Percentiles rank a stretch among this genome's conserved stretches.
Evolutionary conservation across 352 stramenopile genomes (phyloP).

Genomic region (Phytophthora podocarpi): DNA sequence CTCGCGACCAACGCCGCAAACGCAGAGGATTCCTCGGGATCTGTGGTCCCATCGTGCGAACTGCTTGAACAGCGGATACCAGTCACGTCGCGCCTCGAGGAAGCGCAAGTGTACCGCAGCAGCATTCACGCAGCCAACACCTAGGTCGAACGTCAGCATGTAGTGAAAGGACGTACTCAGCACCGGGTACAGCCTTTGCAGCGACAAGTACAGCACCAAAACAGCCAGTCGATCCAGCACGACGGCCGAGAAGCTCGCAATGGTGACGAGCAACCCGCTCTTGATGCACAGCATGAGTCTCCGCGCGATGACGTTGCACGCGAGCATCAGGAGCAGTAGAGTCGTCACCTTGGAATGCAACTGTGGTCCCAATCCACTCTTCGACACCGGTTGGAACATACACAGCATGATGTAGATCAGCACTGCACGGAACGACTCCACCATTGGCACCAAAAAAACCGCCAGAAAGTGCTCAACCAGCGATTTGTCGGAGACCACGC

Average conservation of each 20-base stretch:
- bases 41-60: slow-evolving; percentile 61
- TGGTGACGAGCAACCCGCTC: slow-evolving; percentile 71
- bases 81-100: slow-evolving; percentile 59
- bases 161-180: slow-evolving; percentile 44
- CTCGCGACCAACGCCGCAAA: slow-evolving; percentile 63
- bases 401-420: slow-evolving; percentile 66
- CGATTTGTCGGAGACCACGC: slow-evolving; percentile 80
- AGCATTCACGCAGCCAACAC: slow-evolving; percentile 57
- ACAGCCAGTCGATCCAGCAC: slow-evolving; percentile 70
- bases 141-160: slow-evolving; percentile 64
- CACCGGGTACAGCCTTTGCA: slow-evolving; percentile 59
- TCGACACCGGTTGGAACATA: slow-evolving; percentile 48
- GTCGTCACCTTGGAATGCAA: slow-evolving; percentile 50
- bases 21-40: slow-evolving; percentile 44
- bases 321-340: slow-evolving; percentile 57
- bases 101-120: slow-evolving; percentile 59
- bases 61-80: slow-evolving; percentile 70
- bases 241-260: slow-evolving; percentile 71
- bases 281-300: slow-evolving; percentile 73
- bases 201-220: slow-evolving; percentile 60
- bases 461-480: slow-evolving; percentile 70
- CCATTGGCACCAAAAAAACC: slow-evolving; percentile 60
- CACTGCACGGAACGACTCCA: slow-evolving; percentile 68
- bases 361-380: slow-evolving; percentile 10
- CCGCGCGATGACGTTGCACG: slow-evolving; percentile 63